Percentiles rank a stretch among this genome's conserved stretches.
These are phyloP conservation scores for Kuraishia piskuri DNA, from an alignment of 805 yeast genomes.

Conservation along the genomic window DNA sequence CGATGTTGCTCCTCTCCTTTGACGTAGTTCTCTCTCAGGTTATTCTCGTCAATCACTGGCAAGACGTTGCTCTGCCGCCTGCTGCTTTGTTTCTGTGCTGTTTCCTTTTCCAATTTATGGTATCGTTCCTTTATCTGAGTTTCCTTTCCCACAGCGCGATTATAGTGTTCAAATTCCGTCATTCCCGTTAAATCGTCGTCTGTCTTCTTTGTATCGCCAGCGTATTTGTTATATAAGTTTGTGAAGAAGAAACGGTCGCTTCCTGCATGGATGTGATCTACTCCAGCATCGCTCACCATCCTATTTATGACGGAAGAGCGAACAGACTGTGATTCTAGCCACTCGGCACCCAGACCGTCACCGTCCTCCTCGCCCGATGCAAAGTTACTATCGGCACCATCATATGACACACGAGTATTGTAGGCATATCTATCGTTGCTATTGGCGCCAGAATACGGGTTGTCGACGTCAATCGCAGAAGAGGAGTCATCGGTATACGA, in stretches of 20 bases:
- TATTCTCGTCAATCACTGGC: background rate
- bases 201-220: background rate
- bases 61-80: background rate
- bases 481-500: background rate
- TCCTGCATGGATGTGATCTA: background rate
- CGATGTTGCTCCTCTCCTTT: background rate
- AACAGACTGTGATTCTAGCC: background rate
- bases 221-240: constrained; percentile 15
- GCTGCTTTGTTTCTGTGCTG: constrained; percentile 6
- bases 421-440: background rate
- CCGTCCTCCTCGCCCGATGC: background rate
- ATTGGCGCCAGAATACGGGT: background rate
- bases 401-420: background rate
- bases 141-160: constrained; percentile 15
- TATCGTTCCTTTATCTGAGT: constrained; percentile 10
- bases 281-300: background rate
- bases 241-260: constrained; percentile 12
- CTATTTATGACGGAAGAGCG: constrained; percentile 2
- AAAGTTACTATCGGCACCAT: background rate
- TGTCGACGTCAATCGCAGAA: background rate
- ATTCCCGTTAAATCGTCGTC: background rate
- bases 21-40: background rate
- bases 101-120: constrained; percentile 5
- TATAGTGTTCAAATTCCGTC: constrained; percentile 22
- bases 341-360: background rate